Evolutionary conservation across 1,284 basidiomycete species (phyloP).

Genomic region (Pseudozyma tsukubaensis): DNA sequence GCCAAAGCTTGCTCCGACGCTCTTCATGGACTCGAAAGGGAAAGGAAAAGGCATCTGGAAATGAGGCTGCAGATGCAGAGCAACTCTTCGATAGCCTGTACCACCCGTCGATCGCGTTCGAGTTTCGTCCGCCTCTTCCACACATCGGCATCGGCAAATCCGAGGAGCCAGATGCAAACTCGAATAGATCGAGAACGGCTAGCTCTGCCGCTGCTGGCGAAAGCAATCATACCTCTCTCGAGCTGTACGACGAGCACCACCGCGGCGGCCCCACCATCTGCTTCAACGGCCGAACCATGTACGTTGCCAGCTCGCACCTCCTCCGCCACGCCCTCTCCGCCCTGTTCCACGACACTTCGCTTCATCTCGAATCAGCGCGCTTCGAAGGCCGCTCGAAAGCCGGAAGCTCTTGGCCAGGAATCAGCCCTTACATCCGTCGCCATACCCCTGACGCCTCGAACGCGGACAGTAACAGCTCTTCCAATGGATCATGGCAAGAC

Average conservation of each 20-base stretch:
- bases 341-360: constrained; percentile 53
- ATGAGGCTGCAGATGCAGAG: background rate
- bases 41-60: constrained; percentile 10
- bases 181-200: background rate
- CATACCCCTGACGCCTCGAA: background rate
- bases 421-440: constrained; percentile 26
- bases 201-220: background rate
- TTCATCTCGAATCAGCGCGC: constrained; percentile 52
- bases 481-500: constrained; percentile 25
- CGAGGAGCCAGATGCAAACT: background rate
- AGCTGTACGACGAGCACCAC: constrained; percentile 15
- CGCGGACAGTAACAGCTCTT: background rate
- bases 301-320: constrained; percentile 57
- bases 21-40: constrained; percentile 16
- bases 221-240: constrained; percentile 8
- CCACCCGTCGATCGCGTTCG: constrained; percentile 55
- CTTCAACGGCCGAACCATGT: constrained; percentile 60
- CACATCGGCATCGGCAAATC: constrained; percentile 32
- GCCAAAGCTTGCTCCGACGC: constrained; percentile 32
- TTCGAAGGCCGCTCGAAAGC: constrained; percentile 46
- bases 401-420: constrained; percentile 41
- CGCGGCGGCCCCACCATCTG: constrained; percentile 47
- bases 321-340: constrained; percentile 56
- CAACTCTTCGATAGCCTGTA: constrained; percentile 46
- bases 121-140: constrained; percentile 47